Evolutionary conservation across 2,329 filamentous ascomycete genomes (phyloP).

Genomic region (Tolypocladium nubicola): DNA sequence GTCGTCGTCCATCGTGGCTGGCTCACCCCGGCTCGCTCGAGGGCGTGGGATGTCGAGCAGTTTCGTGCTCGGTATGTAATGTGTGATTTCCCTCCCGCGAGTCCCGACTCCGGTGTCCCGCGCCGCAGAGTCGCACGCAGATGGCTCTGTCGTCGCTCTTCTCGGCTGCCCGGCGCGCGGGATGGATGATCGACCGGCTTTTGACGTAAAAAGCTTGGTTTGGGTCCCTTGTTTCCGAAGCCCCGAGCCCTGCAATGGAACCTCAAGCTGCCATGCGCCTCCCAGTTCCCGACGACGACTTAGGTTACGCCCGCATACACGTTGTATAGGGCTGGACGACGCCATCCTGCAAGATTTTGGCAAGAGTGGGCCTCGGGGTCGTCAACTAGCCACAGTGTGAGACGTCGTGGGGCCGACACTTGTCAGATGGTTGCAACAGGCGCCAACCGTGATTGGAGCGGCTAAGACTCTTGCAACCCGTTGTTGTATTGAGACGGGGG

Average conservation of each 20-base stretch:
- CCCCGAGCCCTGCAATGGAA: not conserved
- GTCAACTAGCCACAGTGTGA: not conserved
- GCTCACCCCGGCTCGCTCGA: not conserved
- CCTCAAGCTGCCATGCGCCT: not conserved
- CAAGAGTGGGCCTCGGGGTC: not conserved
- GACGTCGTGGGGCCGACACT: not conserved
- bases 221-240: not conserved
- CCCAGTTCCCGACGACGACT: not conserved
- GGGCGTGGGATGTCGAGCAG: not conserved
- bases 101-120: not conserved
- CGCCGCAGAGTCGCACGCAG: not conserved
- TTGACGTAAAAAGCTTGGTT: not conserved
- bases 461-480: not conserved
- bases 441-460: not conserved
- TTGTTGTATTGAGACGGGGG: not conserved
- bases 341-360: not conserved
- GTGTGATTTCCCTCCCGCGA: not conserved
- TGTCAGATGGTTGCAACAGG: not conserved
- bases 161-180: not conserved
- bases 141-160: not conserved
- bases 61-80: not conserved
- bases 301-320: not conserved
- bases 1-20: slow-evolving; percentile 23
- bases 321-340: not conserved
- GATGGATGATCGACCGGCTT: not conserved